Evolutionary conservation across 1,139 yeast species (phyloP).

Genomic region (Candida tropicalis): DNA sequence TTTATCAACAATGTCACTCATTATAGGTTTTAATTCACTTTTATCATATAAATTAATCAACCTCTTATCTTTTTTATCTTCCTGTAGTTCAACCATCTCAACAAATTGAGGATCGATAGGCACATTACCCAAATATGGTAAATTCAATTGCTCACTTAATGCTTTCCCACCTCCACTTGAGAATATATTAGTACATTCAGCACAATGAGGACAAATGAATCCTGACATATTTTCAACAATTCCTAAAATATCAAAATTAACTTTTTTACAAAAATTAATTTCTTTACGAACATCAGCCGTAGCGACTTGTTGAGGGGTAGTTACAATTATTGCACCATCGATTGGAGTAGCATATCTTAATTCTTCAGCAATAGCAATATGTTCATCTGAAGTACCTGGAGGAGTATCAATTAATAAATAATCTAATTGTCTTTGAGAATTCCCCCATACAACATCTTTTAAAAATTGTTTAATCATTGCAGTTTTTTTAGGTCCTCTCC

Average conservation of each 20-base stretch:
- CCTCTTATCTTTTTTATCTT: conserved; percentile 24
- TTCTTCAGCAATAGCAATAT: conserved; percentile 94
- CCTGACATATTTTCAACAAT: conserved; percentile 54
- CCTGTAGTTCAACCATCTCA: conserved; percentile 72
- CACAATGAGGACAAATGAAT: conserved; percentile 70
- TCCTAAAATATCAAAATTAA: conserved; percentile 45
- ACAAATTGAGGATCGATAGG: conserved; percentile 95
- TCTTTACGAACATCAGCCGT: conserved; percentile 56
- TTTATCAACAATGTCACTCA: conserved; percentile 51
- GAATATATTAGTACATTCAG: conserved; percentile 89
- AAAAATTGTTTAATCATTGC: conserved; percentile 96
- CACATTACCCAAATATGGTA: conserved; percentile 79
- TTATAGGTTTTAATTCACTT: conserved; percentile 49
- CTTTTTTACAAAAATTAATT: conserved; percentile 49
- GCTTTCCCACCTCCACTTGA: conserved; percentile 90
- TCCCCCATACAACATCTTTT: conserved; percentile 90
- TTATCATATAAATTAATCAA: conserved; percentile 40
- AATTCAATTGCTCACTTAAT: conserved; percentile 59
- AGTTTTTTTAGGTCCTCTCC: conserved; percentile 99
- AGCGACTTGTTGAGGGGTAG: conserved; percentile 58
- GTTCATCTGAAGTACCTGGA: conserved; percentile 98
- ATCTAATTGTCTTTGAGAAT: conserved; percentile 54
- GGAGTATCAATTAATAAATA: conserved; percentile 94
- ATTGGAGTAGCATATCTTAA: conserved; percentile 55
- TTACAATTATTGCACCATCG: conserved; percentile 52